phyloP scores from a whole-genome alignment of 2,329 filamentous ascomycete species.

The Arthrinium phaeospermum region DNA sequence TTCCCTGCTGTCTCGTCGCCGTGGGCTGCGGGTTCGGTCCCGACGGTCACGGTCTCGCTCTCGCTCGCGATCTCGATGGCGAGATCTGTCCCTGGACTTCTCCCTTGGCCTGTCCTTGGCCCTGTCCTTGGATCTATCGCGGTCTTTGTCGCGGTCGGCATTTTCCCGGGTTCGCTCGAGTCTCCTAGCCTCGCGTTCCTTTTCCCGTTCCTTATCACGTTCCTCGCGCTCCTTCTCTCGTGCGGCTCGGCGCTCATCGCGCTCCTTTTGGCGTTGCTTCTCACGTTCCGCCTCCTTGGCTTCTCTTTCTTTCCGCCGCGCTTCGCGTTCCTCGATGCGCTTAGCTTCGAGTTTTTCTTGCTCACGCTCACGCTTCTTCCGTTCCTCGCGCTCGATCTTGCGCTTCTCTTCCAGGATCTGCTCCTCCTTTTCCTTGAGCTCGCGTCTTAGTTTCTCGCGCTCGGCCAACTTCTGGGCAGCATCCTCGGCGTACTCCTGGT shows the following conservation, averaged over 20 bases:
- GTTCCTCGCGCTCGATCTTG: constrained; percentile 62
- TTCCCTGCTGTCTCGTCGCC: constrained; percentile 39
- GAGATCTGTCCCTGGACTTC: constrained; percentile 36
- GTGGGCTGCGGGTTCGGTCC: constrained; percentile 33
- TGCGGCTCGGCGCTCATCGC: constrained; percentile 56
- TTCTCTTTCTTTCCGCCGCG: constrained; percentile 50
- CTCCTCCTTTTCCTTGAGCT: constrained; percentile 63
- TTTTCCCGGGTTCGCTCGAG: not conserved
- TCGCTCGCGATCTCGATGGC: constrained; percentile 41
- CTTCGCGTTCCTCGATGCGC: constrained; percentile 56
- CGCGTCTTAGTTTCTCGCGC: constrained; percentile 66
- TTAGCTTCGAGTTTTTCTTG: constrained; percentile 56
- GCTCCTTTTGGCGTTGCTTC: constrained; percentile 56
- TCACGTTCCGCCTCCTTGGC: constrained; percentile 43
- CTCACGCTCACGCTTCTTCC: constrained; percentile 55
- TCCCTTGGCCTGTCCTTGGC: constrained; percentile 35
- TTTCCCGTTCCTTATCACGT: constrained; percentile 44
- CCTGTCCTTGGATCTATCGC: constrained; percentile 43
- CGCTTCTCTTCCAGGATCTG: constrained; percentile 67
- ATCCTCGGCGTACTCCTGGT: constrained; percentile 74
- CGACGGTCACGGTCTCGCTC: constrained; percentile 42
- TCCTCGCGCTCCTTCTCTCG: constrained; percentile 54
- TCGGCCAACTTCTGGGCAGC: constrained; percentile 64
- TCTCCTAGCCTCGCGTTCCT: constrained; percentile 36
- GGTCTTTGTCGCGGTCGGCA: constrained; percentile 34